Conservation (phyloP, 2,329 filamentous ascomycete genomes). For the Graphiopsis chlorocephala region DNA sequence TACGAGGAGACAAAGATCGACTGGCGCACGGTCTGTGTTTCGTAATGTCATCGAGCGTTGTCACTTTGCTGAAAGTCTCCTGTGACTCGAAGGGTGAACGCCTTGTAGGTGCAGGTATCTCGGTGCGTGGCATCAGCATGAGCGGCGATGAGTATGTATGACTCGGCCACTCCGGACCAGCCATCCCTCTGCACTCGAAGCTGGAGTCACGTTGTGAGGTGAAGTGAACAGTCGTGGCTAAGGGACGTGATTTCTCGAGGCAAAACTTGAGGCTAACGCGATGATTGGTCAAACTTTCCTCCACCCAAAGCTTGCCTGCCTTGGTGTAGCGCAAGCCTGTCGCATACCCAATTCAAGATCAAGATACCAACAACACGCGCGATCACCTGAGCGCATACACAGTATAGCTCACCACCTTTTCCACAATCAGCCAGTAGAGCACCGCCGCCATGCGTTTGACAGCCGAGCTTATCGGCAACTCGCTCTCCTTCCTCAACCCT, state of each 20-base stretch:
- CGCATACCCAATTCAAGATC: neutral
- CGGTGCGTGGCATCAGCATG: neutral
- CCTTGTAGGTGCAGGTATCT: neutral
- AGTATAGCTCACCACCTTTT: neutral
- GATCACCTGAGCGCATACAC: neutral
- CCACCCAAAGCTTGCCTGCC: neutral
- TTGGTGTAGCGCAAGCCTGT: neutral
- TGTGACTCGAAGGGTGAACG: neutral
- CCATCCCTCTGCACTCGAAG: neutral
- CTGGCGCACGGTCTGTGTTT: neutral
- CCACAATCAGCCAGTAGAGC: neutral
- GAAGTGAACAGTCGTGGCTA: neutral
- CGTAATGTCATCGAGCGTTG: neutral
- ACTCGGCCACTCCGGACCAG: neutral
- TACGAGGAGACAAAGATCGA: neutral
- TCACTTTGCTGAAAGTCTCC: neutral
- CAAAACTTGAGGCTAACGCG: neutral
- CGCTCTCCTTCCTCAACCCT: conserved; percentile 97
- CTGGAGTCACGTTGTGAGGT: neutral
- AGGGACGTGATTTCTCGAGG: neutral
- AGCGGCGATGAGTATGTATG: neutral
- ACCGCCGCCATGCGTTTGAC: conserved; percentile 78
- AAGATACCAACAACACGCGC: neutral
- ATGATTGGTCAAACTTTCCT: neutral
- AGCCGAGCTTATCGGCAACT: conserved; percentile 87